Evolutionary conservation across 1,139 yeast species (phyloP).

Genomic region (Magnusiomyces fungicola): DNA sequence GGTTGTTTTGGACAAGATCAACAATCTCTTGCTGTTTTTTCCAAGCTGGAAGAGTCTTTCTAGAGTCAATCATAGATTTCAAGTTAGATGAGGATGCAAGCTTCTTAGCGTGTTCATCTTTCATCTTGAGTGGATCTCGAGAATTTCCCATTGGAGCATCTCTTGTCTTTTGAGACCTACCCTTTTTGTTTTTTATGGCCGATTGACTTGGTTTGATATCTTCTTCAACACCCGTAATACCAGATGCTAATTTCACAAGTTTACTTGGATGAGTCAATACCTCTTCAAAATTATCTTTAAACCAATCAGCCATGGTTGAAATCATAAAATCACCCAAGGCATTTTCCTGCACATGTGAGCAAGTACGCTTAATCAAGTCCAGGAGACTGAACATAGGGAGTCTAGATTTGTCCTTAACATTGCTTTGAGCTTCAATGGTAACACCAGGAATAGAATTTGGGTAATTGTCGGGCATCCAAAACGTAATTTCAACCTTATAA

Average conservation of each 20-base stretch:
- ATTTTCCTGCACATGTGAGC: constrained; percentile 34
- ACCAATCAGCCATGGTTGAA: constrained; percentile 63
- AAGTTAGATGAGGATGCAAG: constrained; percentile 6
- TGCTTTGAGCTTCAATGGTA: constrained; percentile 22
- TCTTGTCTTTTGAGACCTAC: constrained; percentile 1
- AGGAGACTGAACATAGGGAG: constrained; percentile 71
- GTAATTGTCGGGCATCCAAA: constrained; percentile 23
- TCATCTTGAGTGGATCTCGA: constrained; percentile 7
- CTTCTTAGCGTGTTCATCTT: not conserved
- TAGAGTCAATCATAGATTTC: constrained; percentile 34
- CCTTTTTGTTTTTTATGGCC: not conserved
- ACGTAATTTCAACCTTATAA: constrained; percentile 11
- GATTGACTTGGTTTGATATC: not conserved
- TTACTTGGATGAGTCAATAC: constrained; percentile 72
- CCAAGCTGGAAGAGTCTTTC: constrained; percentile 81
- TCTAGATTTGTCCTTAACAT: constrained; percentile 30
- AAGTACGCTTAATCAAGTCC: constrained; percentile 47
- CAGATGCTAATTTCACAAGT: constrained; percentile 39
- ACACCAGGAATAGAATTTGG: constrained; percentile 32
- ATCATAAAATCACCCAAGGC: constrained; percentile 65
- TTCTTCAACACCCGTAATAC: constrained; percentile 31
- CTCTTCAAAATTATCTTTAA: constrained; percentile 51
- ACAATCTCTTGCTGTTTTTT: constrained; percentile 50
- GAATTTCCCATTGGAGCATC: constrained; percentile 3
- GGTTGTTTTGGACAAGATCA: constrained; percentile 47